Evolutionary conservation across 805 yeast genomes (phyloP).

Genomic region (Candida namnaoensis): DNA sequence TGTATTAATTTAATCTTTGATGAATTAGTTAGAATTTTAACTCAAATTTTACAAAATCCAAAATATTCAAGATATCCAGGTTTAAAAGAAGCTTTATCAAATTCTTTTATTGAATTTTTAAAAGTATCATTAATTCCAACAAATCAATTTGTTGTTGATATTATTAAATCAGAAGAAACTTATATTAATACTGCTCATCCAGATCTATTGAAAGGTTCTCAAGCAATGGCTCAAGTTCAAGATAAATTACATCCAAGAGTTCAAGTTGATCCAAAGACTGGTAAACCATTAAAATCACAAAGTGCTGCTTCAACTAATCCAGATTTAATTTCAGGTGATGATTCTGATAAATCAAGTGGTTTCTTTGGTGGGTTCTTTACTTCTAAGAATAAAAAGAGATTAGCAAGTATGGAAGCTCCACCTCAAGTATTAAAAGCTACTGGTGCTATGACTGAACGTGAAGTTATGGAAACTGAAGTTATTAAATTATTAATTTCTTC

Average conservation of each 20-base stretch:
- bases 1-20: slow-evolving; percentile 89
- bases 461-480: slow-evolving; percentile 94
- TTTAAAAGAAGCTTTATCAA: slow-evolving; percentile 78
- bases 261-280: slow-evolving; percentile 82
- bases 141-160: slow-evolving; percentile 72
- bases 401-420: slow-evolving; percentile 96
- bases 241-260: slow-evolving; percentile 70
- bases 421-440: slow-evolving; percentile 91
- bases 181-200: slow-evolving; percentile 98
- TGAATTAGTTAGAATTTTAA: slow-evolving; percentile 84
- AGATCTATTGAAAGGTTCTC: slow-evolving; percentile 88
- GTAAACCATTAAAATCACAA: slow-evolving; percentile 54
- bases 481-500: slow-evolving; percentile 87
- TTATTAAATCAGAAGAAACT: slow-evolving; percentile 81
- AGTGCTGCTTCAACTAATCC: slow-evolving; percentile 20
- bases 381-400: slow-evolving; percentile 84
- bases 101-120: slow-evolving; percentile 69
- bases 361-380: slow-evolving; percentile 95
- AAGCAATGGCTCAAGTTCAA: slow-evolving; percentile 86
- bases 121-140: slow-evolving; percentile 80
- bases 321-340: slow-evolving; percentile 14
- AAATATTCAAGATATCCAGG: slow-evolving; percentile 86
- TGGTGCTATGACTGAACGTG: slow-evolving; percentile 87
- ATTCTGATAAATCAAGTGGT: slow-evolving; percentile 50
- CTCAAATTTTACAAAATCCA: slow-evolving; percentile 75